Percentiles rank a stretch among this genome's conserved stretches.
Conservation (phyloP, 73 alveolate genomes). For the Uronychia binucleata region DNA sequence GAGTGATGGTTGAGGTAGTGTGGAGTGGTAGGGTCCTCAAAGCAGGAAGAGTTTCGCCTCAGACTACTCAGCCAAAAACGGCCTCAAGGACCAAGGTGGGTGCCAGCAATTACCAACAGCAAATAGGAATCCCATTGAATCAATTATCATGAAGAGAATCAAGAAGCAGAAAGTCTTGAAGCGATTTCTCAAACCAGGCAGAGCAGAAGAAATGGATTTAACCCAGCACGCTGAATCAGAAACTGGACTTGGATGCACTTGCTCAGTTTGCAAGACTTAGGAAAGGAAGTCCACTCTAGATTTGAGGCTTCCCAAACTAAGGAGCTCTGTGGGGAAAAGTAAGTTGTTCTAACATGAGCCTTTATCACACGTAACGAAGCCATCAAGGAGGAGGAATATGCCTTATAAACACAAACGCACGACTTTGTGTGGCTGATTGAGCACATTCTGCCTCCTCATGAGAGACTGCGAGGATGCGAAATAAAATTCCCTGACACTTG, state of each 20-base stretch:
- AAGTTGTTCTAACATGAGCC: neutral
- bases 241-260: neutral
- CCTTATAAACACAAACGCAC: neutral
- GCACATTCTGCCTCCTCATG: conserved; percentile 1
- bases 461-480: conserved; percentile 12
- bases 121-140: too few relatives aligned
- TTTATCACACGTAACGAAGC: neutral
- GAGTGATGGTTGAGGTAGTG: too few relatives aligned
- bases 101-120: too few relatives aligned
- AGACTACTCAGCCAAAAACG: too few relatives aligned
- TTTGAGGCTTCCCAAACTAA: neutral
- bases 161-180: too few relatives aligned
- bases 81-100: too few relatives aligned
- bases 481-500: conserved; percentile 20
- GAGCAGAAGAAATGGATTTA: neutral
- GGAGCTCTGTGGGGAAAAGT: neutral
- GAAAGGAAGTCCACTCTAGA: neutral
- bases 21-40: too few relatives aligned
- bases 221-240: neutral
- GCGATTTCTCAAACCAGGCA: too few relatives aligned
- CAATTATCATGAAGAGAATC: too few relatives aligned
- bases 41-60: too few relatives aligned
- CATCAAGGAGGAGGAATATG: neutral
- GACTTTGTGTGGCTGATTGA: conserved; percentile 14
- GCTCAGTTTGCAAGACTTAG: neutral